Conservation (phyloP, 192 early-diverging fungal species). For the Mortierella antarctica region DNA sequence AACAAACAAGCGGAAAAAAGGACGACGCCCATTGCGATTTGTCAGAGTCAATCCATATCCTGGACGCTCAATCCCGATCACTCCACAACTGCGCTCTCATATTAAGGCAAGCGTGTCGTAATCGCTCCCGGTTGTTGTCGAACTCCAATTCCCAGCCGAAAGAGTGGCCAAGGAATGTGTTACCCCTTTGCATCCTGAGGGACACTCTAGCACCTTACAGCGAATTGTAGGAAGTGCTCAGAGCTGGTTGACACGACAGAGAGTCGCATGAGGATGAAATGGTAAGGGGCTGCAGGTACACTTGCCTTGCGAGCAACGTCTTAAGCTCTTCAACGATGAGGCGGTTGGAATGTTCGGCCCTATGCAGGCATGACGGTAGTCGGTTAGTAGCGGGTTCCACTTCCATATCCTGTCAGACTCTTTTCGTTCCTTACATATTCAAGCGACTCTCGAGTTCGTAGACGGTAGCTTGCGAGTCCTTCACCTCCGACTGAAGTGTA, state of each 20-base stretch:
- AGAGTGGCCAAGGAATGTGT: too few species aligned
- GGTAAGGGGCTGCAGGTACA: neutral
- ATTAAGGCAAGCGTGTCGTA: too few species aligned
- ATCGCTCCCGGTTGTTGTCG: too few species aligned
- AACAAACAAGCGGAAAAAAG: neutral
- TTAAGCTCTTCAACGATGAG: conserved; percentile 46
- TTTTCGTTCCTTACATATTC: conserved; percentile 29
- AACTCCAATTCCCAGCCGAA: too few species aligned
- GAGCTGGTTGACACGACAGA: neutral
- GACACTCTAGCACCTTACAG: too few species aligned
- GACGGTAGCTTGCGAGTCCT: conserved; percentile 33
- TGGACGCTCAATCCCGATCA: neutral
- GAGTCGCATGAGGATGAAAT: neutral
- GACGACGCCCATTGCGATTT: conserved; percentile 19
- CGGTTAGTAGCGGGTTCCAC: neutral
- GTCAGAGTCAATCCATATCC: conserved; percentile 34
- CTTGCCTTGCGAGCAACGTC: conserved; percentile 45
- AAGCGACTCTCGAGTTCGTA: conserved; percentile 28
- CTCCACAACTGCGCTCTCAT: too few species aligned
- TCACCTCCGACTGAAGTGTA: conserved; percentile 39
- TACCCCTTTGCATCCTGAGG: too few species aligned
- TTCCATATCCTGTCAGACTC: neutral
- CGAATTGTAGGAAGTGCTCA: too few species aligned
- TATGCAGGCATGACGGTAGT: neutral
- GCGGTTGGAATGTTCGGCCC: conserved; percentile 39